A percentile compares a stretch with the other conserved stretches of the same genome.
Conservation (phyloP, 2,329 filamentous ascomycete genomes). For the Ophiostoma ips region DNA sequence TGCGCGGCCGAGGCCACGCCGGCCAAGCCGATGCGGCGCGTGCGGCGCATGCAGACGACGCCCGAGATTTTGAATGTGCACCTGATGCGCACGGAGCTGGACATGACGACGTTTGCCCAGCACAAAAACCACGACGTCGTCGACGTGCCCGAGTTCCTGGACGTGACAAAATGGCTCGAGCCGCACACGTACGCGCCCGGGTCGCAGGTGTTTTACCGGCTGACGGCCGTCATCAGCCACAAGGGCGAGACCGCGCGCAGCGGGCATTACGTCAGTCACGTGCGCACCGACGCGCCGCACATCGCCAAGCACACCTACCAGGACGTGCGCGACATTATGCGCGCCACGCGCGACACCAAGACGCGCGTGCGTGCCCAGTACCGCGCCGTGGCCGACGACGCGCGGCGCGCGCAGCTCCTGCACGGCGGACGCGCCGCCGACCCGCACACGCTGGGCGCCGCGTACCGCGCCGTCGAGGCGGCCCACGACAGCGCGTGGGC, state of each 20-base stretch:
- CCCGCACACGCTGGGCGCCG: not conserved
- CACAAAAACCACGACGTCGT: constrained; percentile 3
- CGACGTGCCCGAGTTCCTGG: constrained; percentile 9
- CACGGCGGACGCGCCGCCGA: not conserved
- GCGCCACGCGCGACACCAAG: not conserved
- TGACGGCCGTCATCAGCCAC: constrained; percentile 11
- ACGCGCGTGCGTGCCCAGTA: not conserved
- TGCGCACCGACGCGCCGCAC: not conserved
- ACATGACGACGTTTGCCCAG: fast-evolving
- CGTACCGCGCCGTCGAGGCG: not conserved
- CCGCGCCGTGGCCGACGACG: not conserved
- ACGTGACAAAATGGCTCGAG: constrained; percentile 12
- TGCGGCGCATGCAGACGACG: constrained; percentile 7
- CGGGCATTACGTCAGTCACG: constrained; percentile 11
- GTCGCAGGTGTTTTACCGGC: constrained; percentile 10
- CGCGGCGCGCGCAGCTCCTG: not conserved
- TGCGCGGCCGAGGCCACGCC: not conserved
- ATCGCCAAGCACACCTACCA: not conserved
- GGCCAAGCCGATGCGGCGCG: not conserved
- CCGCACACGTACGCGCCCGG: constrained; percentile 6
- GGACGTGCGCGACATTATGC: constrained; percentile 1
- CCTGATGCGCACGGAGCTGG: not conserved
- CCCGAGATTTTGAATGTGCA: constrained; percentile 11
- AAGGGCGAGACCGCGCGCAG: not conserved
- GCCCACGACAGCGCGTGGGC: constrained; percentile 2